Evolutionary conservation across 805 yeast genomes (phyloP), one percentile per base, ranked within the genome.

Genomic region (Candida tallmaniae): DNA sequence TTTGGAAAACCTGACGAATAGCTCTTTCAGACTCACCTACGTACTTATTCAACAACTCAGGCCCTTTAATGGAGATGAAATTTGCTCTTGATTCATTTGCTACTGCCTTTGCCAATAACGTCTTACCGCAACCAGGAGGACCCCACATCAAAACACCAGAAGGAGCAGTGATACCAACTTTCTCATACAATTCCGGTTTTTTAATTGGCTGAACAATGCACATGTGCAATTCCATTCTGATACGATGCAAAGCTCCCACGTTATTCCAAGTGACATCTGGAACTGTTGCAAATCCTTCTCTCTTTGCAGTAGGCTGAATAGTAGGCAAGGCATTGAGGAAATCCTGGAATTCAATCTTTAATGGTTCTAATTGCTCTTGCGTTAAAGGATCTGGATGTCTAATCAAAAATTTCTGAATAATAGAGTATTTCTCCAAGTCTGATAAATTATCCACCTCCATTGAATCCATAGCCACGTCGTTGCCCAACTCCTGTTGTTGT

Each of bases 41-140:
- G 51, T 87, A 90, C 58, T 90, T 90, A 55, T 93, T 90, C 47
- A 90, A 69, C 28, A 93, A 63, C 56, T 93, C 98, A 0, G 98
- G 98, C 2, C 98, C 98, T 43, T 94, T 83, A 21, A 93, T 88
- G 8, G 96, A 84, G 24, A 93, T 93, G 59, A 93, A 93, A 55
- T 93, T 93, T 9, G 97, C 97, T 34, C 94, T 74, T 0, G 96
- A 87, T 59, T 93, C 97, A 55, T 90, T 90, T 8, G 98, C 98
- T 3, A 93, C 97, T 2, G 98, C 98, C 52, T 93, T 93, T 1
- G 97, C 97, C 19, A 93, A 67, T 32, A 93, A 68, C 0, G 98
- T 93, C 55, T 93, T 93, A 72, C 98, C 98, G 65, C 97, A 93
- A 23, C 98, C 98, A 3, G 98, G 98, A 2, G 98, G 98, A 0